These are phyloP conservation scores for Pseudogymnoascus sp. DNA, from an alignment of 2,329 filamentous ascomycete genomes.

Conservation along the genomic window DNA sequence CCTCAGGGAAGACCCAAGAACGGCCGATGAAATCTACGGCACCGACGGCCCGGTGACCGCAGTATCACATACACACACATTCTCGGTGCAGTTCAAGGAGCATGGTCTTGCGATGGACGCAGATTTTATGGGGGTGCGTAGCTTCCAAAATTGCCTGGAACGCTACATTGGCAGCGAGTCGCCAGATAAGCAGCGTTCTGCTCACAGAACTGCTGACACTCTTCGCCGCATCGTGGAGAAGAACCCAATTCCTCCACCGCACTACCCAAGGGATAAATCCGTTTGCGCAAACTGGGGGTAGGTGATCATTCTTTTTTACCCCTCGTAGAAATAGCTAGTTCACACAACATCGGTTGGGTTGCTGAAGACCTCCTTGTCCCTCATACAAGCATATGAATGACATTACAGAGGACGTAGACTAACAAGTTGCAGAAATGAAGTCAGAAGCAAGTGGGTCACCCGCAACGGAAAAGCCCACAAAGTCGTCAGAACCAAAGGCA, in stretches of 20 bases:
- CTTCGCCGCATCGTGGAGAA: neutral
- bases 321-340: neutral
- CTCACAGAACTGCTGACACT: neutral
- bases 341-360: neutral
- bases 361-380: neutral
- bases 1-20: neutral
- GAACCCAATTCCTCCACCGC: neutral
- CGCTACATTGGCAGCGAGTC: neutral
- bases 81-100: neutral
- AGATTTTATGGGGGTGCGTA: neutral
- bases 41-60: neutral
- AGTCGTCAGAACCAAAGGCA: neutral
- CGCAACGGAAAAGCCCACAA: neutral
- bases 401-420: neutral
- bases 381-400: neutral
- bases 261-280: neutral
- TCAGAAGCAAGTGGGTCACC: neutral
- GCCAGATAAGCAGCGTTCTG: neutral
- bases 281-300: neutral
- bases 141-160: slow-evolving; percentile 1
- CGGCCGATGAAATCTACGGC: slow-evolving; percentile 1
- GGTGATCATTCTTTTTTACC: neutral
- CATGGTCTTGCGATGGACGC: neutral
- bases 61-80: neutral
- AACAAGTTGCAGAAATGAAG: neutral